Evolutionary conservation across 176 grass and related monocot species (phyloP), one percentile per base, ranked within the genome.

Genomic region (barley (Hordeum vulgare)): DNA sequence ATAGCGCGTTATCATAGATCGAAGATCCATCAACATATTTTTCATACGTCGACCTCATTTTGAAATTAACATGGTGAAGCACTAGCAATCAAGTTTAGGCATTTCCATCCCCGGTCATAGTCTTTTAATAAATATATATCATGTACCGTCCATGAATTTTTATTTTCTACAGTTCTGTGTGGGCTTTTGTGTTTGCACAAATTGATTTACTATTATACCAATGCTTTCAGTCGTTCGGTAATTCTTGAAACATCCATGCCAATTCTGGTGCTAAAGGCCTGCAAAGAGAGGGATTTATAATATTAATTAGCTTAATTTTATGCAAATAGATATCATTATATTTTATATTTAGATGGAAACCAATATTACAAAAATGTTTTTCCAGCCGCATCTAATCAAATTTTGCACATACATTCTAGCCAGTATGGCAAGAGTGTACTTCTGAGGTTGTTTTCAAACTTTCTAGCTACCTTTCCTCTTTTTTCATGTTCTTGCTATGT

Each of bases 201-300:
- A 44, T 20, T 2, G 6, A 25, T 27, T 41, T 67, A 18, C 0
- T 73, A 59, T 88, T 49, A 66, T 66, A 54, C 73, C 78, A 93
- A 73, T 58, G 74, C 73, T 39, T 69, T 85, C 35, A 97, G 21
- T 71, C 94, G 93, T 45, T 94, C 82, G 29, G 80, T 75, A 78
- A 94, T 54, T 66, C 75, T 91, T 25, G 74, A 77, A 78, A 81
- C 89, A 3, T 94, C 94, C 63, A 93, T 85, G 15, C 94, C 94
- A 74, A 97, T 97, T 83, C 94, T 88, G 39, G 87, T 74, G 68
- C 78, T 88, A 10, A 93, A 86, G 24, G 91, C 91, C 94, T 97
- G 89, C 75, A 71, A 18, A 81, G 37, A 71, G 80, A 66, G n/a
- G 8, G 65, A 75, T 45, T 72, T 72, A 3, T 47, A 0, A 9